Conservation (phyloP, 2,329 filamentous ascomycete species). For the Stagonosporopsis vannaccii region DNA sequence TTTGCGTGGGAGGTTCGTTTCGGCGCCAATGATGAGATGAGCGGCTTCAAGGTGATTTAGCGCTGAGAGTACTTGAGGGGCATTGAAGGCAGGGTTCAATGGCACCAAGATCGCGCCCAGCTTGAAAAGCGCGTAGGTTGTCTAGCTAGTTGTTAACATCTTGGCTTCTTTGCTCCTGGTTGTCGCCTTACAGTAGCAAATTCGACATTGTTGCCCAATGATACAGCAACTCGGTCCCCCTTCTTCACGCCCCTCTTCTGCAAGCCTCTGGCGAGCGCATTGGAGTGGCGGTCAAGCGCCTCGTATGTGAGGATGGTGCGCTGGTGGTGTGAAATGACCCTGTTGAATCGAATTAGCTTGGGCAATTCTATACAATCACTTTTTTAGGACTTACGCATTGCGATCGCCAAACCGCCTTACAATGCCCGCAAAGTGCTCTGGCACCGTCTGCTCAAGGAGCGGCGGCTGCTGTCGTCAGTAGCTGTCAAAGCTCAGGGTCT, state of each 20-base stretch:
- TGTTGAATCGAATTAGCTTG: slow-evolving; percentile 29
- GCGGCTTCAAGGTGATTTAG: slow-evolving; percentile 76
- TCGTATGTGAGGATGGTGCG: slow-evolving; percentile 73
- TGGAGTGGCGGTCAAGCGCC: slow-evolving; percentile 76
- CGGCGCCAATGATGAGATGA: slow-evolving; percentile 82
- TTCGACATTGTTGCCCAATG: slow-evolving; percentile 83
- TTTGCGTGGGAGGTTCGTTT: slow-evolving; percentile 80
- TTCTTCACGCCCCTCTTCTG: slow-evolving; percentile 75
- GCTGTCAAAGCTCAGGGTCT: background rate
- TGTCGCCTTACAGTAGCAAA: slow-evolving; percentile 70
- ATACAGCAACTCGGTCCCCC: slow-evolving; percentile 85
- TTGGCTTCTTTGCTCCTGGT: background rate
- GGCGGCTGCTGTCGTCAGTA: slow-evolving; percentile 61
- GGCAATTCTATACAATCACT: too few relatives aligned
- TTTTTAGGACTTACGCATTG: slow-evolving; percentile 57
- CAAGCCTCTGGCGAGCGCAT: slow-evolving; percentile 75
- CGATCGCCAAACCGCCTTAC: slow-evolving; percentile 71
- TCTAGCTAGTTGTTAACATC: slow-evolving; percentile 43
- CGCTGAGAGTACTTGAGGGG: slow-evolving; percentile 77
- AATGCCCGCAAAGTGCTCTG: slow-evolving; percentile 73
- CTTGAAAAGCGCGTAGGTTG: slow-evolving; percentile 89
- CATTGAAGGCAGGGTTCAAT: slow-evolving; percentile 88
- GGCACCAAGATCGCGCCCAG: slow-evolving; percentile 94
- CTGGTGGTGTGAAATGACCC: slow-evolving; percentile 68
- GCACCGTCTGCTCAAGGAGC: slow-evolving; percentile 72